Conservation (phyloP, 2,329 filamentous ascomycete genomes). For the Sphaerostilbella broomeana region DNA sequence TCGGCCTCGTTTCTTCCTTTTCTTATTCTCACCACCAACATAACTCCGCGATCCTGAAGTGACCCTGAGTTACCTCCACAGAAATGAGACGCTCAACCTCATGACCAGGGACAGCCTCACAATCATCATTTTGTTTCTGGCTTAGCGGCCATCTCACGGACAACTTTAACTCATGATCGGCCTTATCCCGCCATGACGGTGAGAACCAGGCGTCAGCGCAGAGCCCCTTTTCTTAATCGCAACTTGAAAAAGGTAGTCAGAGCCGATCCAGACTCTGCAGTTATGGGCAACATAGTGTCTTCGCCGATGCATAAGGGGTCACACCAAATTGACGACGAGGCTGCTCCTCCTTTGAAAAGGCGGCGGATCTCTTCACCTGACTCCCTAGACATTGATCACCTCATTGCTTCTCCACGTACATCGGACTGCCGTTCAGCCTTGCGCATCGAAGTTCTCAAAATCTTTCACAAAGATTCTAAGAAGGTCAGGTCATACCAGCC, state of each 20-base stretch:
- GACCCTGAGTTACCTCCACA: slow-evolving; percentile 3
- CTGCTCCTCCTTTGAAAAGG: slow-evolving; percentile 41
- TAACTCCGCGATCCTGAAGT: not conserved
- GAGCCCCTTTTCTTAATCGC: slow-evolving; percentile 48
- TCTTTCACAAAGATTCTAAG: slow-evolving; percentile 43
- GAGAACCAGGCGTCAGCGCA: slow-evolving; percentile 39
- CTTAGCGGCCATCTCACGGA: slow-evolving; percentile 16
- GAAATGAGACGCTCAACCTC: slow-evolving; percentile 8
- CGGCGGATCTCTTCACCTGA: slow-evolving; percentile 40
- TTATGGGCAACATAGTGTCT: slow-evolving; percentile 40
- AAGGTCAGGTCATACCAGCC: slow-evolving; percentile 26
- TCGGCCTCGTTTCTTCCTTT: no score
- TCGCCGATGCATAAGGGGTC: slow-evolving; percentile 30
- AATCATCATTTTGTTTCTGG: not conserved
- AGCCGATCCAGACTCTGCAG: slow-evolving; percentile 31
- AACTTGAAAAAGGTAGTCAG: slow-evolving; percentile 46
- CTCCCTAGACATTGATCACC: slow-evolving; percentile 26
- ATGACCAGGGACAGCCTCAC: slow-evolving; percentile 5
- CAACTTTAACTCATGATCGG: slow-evolving; percentile 16
- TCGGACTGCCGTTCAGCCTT: slow-evolving; percentile 36
- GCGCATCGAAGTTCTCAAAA: slow-evolving; percentile 47
- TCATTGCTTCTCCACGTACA: slow-evolving; percentile 25
- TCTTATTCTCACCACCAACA: slow-evolving; percentile 1
- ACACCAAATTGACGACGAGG: slow-evolving; percentile 29
- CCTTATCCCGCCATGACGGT: slow-evolving; percentile 41